Base-by-base conservation (phyloP, 768 basidiomycete species). In the Tricholoma saponaceum region DNA sequence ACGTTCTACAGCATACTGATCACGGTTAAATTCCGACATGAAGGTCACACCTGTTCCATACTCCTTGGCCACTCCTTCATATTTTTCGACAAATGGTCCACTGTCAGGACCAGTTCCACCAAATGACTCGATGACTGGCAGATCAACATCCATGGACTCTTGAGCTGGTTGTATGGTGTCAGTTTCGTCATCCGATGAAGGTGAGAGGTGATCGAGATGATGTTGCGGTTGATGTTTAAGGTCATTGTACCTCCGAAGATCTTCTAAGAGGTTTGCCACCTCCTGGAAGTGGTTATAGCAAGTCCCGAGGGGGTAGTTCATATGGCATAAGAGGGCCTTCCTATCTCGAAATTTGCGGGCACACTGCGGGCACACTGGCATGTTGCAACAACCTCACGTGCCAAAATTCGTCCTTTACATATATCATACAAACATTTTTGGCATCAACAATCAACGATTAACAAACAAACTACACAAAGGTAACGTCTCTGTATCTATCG, bases 11-110 rank as follows among this genome's bases (percentile, higher is more conserved):
- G 69, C 60, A 60, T 64, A 60, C 37, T 62, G n/a, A 52, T 74
- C 68, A 13, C 30, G 9, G 44, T 70, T 28, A 37, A 74, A 71
- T 13, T 56, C 20, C n/a, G 67, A 62, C 60, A 70, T 60, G 43
- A 73, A 70, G 1, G 63, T 67, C 43, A 35, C 13, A 43, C 51
- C 51, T 25, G 13, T 30, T 37, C 51, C 51, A 51, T 51, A 33
- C 30, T 32, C 35, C 35, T 51, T 18, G n/a, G 51, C 51, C 23
- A 30, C 51, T 9, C 51, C 51, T 37, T 1, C 51, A 51, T 20
- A 51, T 23, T 32, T 51, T 35, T 51, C 9, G 18, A 37, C 35
- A 51, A 51, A 51, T 32, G 35, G 35, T 51, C 51, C 30, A 33
- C 51, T 16, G 30, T 51, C 30, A 12, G 9, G 30, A 37, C 28